Evolutionary conservation across 1,284 basidiomycete genomes (phyloP), one percentile per base, ranked within the genome.

Genomic region (Austropuccinia psidii): DNA sequence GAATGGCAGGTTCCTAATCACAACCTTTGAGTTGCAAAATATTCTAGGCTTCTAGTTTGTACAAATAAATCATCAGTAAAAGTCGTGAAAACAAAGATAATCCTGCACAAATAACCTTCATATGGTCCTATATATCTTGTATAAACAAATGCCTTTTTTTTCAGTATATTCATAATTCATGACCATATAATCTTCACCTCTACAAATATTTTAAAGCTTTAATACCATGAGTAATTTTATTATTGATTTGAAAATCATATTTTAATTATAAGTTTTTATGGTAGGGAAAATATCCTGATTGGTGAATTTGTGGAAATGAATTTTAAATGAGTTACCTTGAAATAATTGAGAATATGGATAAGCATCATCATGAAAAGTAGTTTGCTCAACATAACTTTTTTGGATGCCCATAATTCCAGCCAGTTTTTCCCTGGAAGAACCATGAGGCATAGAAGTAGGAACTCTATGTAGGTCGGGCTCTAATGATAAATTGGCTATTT

Each of bases 101-200:
- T n/a, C n/a, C n/a, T n/a, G n/a, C 13, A 33, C 77, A 31, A 84
- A 7, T 8, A 7, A 49, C n/a, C 27, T 5, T 21, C 45, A 3
- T n/a, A 17, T 4, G 45, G 45, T 3, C 47, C 5, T 27, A 85
- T 78, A 70, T 83, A 84, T 1, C 81, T 78, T 4, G 79, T 81
- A 75, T 82, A 78, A 7, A 83, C 61, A 57, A 77, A 82, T 5
- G 68, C 39, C 43, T 79, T 77, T 41, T 75, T 85, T 82, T 76
- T 84, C 77, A 2, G 41, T 31, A 0, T 37, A 39, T 35, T n/a
- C n/a, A 4, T 84, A 43, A 0, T 79, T 85, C 84, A 31, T 76
- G 68, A 0, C 85, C 84, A 75, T 85, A 85, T 74, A 83, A 80
- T 43, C 84, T 80, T 75, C 85, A 85, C 74, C 85, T 85, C 78